Base-by-base conservation (phyloP, 1,284 basidiomycete species). In the Trametes hirsuta region DNA sequence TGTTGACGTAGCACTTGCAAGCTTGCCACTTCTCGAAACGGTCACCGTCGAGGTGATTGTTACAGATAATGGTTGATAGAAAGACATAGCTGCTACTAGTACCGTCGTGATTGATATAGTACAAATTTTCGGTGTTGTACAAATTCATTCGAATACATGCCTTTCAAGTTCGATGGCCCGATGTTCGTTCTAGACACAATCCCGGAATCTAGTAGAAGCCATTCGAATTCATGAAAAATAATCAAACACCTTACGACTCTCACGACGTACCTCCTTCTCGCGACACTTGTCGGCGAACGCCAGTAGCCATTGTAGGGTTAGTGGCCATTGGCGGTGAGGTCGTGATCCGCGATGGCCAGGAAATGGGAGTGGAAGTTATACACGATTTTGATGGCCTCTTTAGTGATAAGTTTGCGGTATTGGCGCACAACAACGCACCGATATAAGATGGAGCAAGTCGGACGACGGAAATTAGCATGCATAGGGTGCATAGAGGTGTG, bases 401-500 rank as follows among this genome's bases (percentile, higher is more conserved):
- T 58, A 3, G 64, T 68, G 39, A 67, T 53, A 6, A 46, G 58
- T 45, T 59, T 47, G 25, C 61, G 51, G 39, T 66, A 62, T 21
- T 54, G 42, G 6, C 66, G 64, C 10, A 57, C 53, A n/a, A 68
- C 54, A 22, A 64, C 58, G 49, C 64, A 67, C 64, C 65, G 46
- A n/a, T 11, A 24, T n/a, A 4, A 21, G n/a, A 49, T 30, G 30
- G 15, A 12, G 15, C 36, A 35, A 1, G 35, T 47, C 18, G 3
- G 40, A 18, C 14, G 47, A 15, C 10, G 21, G 4, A 15, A 30
- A 15, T 12, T 47, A 35, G 25, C 36, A 53, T 53, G 11, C 53
- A 34, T 34, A 22, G 15, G 39, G 9, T 14, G 12, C n/a, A 30
- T 37, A n/a, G 15, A 24, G 50, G 9, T 2, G 22, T 10, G 40